Evolutionary conservation across 2,329 filamentous ascomycete species (phyloP).

Genomic region (Juglanconis juglandina): DNA sequence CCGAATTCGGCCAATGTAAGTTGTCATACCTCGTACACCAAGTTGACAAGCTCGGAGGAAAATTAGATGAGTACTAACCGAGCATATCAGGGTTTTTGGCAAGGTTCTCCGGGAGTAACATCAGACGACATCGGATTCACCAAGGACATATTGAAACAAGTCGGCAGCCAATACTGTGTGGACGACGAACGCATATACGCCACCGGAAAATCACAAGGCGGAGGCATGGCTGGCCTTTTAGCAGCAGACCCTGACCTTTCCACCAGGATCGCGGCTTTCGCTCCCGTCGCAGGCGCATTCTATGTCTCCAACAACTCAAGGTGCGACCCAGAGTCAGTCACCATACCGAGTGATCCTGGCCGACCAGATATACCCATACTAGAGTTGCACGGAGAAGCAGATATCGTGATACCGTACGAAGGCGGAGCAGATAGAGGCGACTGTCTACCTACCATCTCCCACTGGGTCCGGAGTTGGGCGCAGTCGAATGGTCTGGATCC

Average conservation of each 20-base stretch:
- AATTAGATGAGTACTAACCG: background rate
- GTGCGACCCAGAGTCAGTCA: constrained; percentile 18
- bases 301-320: constrained; percentile 28
- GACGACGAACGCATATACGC: constrained; percentile 39
- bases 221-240: constrained; percentile 39
- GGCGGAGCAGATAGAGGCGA: constrained; percentile 39
- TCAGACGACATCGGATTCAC: constrained; percentile 43
- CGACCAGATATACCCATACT: constrained; percentile 39
- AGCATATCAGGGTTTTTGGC: constrained; percentile 35
- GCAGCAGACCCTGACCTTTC: constrained; percentile 37
- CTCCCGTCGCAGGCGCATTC: constrained; percentile 39
- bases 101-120: constrained; percentile 33
- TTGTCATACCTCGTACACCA: background rate
- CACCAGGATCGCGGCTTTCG: constrained; percentile 38
- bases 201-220: constrained; percentile 41
- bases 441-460: constrained; percentile 40
- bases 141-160: constrained; percentile 36
- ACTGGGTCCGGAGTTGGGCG: constrained; percentile 38
- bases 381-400: constrained; percentile 46
- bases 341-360: constrained; percentile 32
- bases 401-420: constrained; percentile 41
- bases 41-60: too few relatives aligned
- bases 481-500: constrained; percentile 25
- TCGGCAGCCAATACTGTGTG: constrained; percentile 35
- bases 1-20: constrained; percentile 39